Conservation (phyloP, 2,329 filamentous ascomycete genomes). For the Monilinia vaccinii-corymbosi region DNA sequence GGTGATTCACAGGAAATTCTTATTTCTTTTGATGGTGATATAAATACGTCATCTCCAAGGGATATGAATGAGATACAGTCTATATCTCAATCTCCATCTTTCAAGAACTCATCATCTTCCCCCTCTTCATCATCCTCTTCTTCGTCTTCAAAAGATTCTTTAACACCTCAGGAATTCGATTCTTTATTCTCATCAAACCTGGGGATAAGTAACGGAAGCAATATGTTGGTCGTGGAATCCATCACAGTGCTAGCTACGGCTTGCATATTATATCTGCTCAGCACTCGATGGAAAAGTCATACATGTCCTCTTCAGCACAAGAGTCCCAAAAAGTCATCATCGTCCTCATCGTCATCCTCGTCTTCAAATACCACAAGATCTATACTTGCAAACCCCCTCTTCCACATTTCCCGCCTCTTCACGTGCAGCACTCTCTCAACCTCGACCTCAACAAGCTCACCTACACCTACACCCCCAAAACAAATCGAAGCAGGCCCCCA, state of each 20-base stretch:
- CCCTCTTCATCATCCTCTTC: not conserved
- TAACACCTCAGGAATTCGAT: not conserved
- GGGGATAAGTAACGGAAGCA: not conserved
- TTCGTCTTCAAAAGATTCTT: not conserved
- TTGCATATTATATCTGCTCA: conserved; percentile 3
- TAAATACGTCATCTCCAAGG: not conserved
- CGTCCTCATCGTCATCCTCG: not conserved
- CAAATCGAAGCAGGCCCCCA: not conserved
- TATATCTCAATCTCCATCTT: not conserved
- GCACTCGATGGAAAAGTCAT: not conserved
- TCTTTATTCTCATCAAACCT: not conserved
- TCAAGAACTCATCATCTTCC: not conserved
- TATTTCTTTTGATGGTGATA: not conserved
- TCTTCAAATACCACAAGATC: not conserved
- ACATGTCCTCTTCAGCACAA: not conserved
- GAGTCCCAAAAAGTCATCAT: not conserved
- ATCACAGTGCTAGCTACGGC: not conserved
- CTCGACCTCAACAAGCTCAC: not conserved
- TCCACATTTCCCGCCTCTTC: not conserved
- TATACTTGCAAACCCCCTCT: not conserved
- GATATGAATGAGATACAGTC: not conserved
- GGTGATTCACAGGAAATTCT: not conserved
- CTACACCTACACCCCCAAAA: not conserved
- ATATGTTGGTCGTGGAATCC: conserved; percentile 4
- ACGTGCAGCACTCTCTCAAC: not conserved